Base-by-base conservation (phyloP, 2,329 filamentous ascomycete species). In the Ophiostoma triangulosporum region DNA sequence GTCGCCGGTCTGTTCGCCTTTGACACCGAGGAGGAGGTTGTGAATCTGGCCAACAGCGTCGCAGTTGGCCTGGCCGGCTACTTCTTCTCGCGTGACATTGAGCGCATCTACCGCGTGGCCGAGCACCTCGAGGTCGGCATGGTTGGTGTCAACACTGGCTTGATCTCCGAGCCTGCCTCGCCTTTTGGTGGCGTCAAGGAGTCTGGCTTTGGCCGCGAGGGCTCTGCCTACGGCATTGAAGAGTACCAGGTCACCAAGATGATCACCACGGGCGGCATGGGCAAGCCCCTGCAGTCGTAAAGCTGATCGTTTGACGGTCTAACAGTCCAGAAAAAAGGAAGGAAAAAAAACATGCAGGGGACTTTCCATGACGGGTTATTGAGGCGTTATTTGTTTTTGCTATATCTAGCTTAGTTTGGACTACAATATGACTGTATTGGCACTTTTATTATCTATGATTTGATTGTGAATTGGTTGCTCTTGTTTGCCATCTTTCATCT, bases 41-140 rank as follows among this genome's bases (percentile, higher is more conserved):
- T 97, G 29, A 74, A 78, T 58, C 70, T 91, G 59, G 91, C 93
- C 4, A 98, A 98, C 68, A 69, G 72, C 40, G 75, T 87, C 1
- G 83, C 91, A 51, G 90, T 97, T 35, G 93, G 93, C 1, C 75
- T 98, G 33, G 93, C 91, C 0, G 91, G 88, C 1, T 97, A 97
- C 71, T 95, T 98, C 73, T 97, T 88, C 74, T 89, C 79, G 6
- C 69, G 70, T 50, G 77, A 86, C 62, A 57, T 85, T 12, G 71
- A 76, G 62, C 69, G 83, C 6, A 74, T 80, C 27, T 70, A 73
- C 60, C 73, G 83, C 48, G 76, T 87, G 0, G 78, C 81, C 0
- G 83, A 86, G 68, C 74, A 75, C 15, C 70, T 94, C 36, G 85
- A 94, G 65, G 86, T 91, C 1, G 88, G 88, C 52, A 94, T 94